Base-by-base conservation (phyloP, 2,329 filamentous ascomycete genomes). In the Sphaerulina vaccinii region DNA sequence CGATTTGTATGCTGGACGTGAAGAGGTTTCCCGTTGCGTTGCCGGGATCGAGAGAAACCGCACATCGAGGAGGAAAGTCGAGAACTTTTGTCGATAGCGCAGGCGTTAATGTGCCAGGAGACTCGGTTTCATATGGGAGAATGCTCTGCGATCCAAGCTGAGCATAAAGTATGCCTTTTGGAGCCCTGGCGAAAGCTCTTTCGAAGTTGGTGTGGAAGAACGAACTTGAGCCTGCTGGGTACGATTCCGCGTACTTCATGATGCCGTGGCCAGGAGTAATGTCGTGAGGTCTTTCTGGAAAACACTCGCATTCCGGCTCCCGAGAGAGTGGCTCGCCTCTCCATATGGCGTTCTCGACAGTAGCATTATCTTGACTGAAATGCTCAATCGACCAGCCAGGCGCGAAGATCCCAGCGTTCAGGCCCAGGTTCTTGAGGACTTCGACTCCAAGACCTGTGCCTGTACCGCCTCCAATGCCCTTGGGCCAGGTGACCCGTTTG, bases 361-460 rank as follows among this genome's bases (percentile, higher is more conserved):
- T 54, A 16, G 55, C 57, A 13, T 60, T 63, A 23, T 65, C 43
- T 2, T 50, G 49, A 11, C 61, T 57, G 32, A 75, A 76, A 48
- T 76, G 72, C 54, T 77, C 74, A 52, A 70, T 75, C 5, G 71
- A 70, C 75, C 74, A 76, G 4, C 71, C 75, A 2, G 74, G 73
- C 6, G 70, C 74, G 56, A 76, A 77, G 1, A 76, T 58, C 3
- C 72, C 73, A 29, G 65, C 68, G n/a, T 69, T 68, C 5, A 73
- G 62, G 1, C 68, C 67, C 4, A 63, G 37, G 10, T 67, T 59
- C 1, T 67, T 64, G 13, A 75, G 65, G 23, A 67, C 70, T 4
- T 62, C 54, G 3, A 75, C 66, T 7, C 72, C 73, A 5, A 71
- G 38, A 1, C 71, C 72, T 22, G 70, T 73, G 16, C 72, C 72